These are phyloP conservation scores for Chionographis japonica DNA, from an alignment of 106 monocot genomes.

Conservation along the genomic window DNA sequence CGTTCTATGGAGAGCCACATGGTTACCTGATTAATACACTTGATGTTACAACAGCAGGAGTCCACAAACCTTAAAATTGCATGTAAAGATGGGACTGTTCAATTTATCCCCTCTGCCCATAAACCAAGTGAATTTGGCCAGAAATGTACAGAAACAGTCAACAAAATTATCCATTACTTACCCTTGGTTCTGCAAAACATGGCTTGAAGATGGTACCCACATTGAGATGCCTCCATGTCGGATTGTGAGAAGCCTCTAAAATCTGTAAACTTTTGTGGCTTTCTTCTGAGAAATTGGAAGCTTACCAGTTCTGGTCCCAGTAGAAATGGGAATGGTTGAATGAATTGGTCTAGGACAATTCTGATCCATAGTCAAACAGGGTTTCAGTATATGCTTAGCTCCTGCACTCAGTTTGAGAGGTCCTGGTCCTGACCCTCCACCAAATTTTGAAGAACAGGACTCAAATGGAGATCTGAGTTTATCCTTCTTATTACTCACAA, in stretches of 20 bases:
- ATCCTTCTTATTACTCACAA: slow-evolving; percentile 6
- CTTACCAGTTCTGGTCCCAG: slow-evolving; percentile 19
- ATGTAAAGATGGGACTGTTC: too few species aligned
- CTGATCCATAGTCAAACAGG: slow-evolving; percentile 14
- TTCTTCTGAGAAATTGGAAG: slow-evolving; percentile 30
- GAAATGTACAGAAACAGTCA: too few species aligned
- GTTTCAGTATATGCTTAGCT: slow-evolving; percentile 53
- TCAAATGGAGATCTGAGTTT: background rate
- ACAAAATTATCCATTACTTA: too few species aligned
- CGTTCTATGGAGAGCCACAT: too few species aligned
- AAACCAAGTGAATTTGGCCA: too few species aligned
- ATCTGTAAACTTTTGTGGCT: slow-evolving; percentile 42
- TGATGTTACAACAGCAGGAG: too few species aligned
- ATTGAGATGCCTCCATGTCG: too few species aligned
- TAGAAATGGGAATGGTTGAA: slow-evolving; percentile 38
- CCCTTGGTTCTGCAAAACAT: too few species aligned
- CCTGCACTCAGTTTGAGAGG: slow-evolving; percentile 46
- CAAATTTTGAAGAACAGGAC: slow-evolving; percentile 9
- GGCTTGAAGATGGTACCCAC: too few species aligned
- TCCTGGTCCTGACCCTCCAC: slow-evolving; percentile 15
- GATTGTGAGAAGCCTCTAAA: slow-evolving; percentile 13
- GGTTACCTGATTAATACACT: too few species aligned
- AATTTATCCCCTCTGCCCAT: too few species aligned
- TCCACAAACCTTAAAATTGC: too few species aligned
- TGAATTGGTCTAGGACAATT: slow-evolving; percentile 30